Evolutionary conservation across 108 stramenopile genomes (phyloP), one percentile per base, ranked within the genome.

Genomic region (Nannochloropsis gaditana): DNA sequence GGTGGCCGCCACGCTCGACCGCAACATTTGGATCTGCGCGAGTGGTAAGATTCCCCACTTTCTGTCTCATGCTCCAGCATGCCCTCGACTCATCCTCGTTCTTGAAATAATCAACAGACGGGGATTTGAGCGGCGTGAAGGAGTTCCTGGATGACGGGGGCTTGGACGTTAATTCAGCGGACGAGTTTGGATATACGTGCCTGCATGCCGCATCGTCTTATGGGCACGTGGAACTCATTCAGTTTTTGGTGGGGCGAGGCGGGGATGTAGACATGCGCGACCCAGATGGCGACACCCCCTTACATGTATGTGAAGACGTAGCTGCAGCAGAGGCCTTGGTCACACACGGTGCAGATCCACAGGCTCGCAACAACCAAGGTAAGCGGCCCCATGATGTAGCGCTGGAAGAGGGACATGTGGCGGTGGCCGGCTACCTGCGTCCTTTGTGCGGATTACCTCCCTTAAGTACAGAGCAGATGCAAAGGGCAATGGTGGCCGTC

Each of bases 251-350:
- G 17, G 83, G 43, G 83, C 83, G 45, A 42, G 83, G 83, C 43
- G 83, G 31, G 21, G 43, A 83, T 43, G 45, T 83, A 17, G 43
- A 42, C 43, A 44, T 83, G n/a, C 83, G 83, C 43, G 83, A 83
- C 45, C n/a, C 31, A 9, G 83, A 83, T 43, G 83, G 83, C n/a
- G 83, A 83, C 83, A 83, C 83, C 21, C 83, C 83, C 21, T 43
- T 83, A 11, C 83, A 83, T 10, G 43, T 43, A 11, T 80, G 80
- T 41, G 80, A 80, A 11, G 41, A 21, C 19, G 80, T 41, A 5
- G 80, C 19, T 41, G 80, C 31, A 11, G 80, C 80, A 11, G 31
- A 41, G 31, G 5, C 41, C 31, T 41, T 80, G 80, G 31, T 80
- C 11, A 41, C 4, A 73, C 15, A 73, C n/a, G 59, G 59, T 73